Conservation (phyloP, 495 filamentous ascomycete species). For the Xylaria sp. region DNA sequence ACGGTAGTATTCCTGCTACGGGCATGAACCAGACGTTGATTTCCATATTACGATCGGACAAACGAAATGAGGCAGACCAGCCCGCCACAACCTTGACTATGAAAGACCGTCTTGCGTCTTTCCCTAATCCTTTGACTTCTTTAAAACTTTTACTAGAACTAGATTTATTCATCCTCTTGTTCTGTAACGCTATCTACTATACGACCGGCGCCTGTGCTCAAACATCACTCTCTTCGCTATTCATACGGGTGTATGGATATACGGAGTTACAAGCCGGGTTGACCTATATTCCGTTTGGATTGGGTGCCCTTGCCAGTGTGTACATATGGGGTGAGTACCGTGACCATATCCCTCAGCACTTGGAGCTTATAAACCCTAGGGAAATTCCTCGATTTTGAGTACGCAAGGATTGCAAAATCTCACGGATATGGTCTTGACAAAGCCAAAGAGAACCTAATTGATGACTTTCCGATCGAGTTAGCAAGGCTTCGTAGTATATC, state of each 20-base stretch:
- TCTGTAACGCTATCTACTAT: conserved; percentile 18
- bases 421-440: neutral
- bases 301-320: neutral
- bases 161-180: conserved; percentile 19
- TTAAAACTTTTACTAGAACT: conserved; percentile 16
- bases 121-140: neutral
- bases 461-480: conserved; percentile 3
- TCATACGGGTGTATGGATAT: conserved; percentile 5
- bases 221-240: neutral
- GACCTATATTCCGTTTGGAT: neutral
- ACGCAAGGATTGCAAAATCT: neutral
- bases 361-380: neutral
- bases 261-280: conserved; percentile 19
- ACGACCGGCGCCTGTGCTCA: neutral
- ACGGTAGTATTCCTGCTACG: neutral
- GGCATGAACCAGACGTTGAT: conserved; percentile 1
- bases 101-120: neutral
- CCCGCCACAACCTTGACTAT: neutral
- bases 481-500: conserved; percentile 25
- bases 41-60: neutral
- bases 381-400: conserved; percentile 3
- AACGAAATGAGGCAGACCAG: neutral
- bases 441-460: neutral
- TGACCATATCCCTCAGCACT: neutral
- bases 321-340: neutral